phyloP scores from a whole-genome alignment of 2,329 filamentous ascomycete genomes.

The Metarhizium album region DNA sequence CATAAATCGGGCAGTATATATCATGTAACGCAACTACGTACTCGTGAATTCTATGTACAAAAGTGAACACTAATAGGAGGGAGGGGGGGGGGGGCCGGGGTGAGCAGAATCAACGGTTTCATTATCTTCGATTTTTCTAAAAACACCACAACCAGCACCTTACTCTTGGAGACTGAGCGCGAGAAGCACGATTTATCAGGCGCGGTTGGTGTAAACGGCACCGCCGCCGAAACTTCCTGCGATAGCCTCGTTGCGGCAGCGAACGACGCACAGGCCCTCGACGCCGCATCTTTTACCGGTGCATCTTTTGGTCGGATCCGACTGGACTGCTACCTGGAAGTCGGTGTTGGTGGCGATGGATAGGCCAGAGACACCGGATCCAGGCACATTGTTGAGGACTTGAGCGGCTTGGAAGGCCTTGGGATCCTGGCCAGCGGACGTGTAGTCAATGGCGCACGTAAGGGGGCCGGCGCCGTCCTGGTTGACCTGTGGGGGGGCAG shows the following conservation, averaged over 20 bases:
- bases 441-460: conserved; percentile 47
- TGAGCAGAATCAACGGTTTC: too few species aligned
- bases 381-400: conserved; percentile 51
- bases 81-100: too few species aligned
- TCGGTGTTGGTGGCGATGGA: conserved; percentile 50
- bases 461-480: conserved; percentile 59
- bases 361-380: conserved; percentile 42
- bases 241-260: conserved; percentile 45
- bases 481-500: conserved; percentile 47
- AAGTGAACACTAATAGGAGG: too few species aligned
- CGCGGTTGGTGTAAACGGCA: conserved; percentile 48
- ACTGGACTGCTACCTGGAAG: conserved; percentile 53
- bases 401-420: conserved; percentile 48
- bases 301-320: conserved; percentile 65
- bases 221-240: conserved; percentile 54
- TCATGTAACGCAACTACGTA: too few species aligned
- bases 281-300: conserved; percentile 46
- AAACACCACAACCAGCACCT: neutral
- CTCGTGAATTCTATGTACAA: too few species aligned
- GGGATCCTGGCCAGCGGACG: conserved; percentile 51
- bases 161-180: conserved; percentile 22
- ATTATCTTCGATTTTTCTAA: neutral
- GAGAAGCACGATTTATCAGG: conserved; percentile 46
- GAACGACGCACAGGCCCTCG: conserved; percentile 49
- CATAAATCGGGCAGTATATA: too few species aligned